Conservation (phyloP, 2,329 filamentous ascomycete genomes). For the Trichoderma oligosporum region DNA sequence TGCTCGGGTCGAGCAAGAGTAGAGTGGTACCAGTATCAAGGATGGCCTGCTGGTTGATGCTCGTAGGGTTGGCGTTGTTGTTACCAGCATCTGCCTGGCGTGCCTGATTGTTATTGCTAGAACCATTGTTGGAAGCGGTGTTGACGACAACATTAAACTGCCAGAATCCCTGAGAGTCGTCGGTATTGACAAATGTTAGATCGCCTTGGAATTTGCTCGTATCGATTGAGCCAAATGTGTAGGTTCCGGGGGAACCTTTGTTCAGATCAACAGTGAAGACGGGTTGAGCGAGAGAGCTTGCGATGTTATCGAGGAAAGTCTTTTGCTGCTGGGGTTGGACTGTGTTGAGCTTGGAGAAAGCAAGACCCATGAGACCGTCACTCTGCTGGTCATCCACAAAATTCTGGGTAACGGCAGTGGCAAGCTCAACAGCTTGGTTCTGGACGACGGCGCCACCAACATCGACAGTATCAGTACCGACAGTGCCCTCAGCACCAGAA, state of each 20-base stretch:
- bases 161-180: conserved; percentile 65
- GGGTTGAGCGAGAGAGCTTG: conserved; percentile 56
- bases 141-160: conserved; percentile 50
- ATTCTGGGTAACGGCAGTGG: conserved; percentile 52
- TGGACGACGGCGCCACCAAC: conserved; percentile 62
- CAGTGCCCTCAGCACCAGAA: conserved; percentile 58
- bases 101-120: too few relatives aligned
- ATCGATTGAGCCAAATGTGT: conserved; percentile 69
- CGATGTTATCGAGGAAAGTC: conserved; percentile 72
- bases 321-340: conserved; percentile 59
- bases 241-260: conserved; percentile 55
- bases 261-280: conserved; percentile 67
- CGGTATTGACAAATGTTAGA: conserved; percentile 58
- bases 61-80: too few relatives aligned
- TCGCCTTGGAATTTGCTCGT: conserved; percentile 56
- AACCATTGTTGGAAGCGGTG: too few relatives aligned
- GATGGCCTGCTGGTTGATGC: too few relatives aligned
- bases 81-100: too few relatives aligned
- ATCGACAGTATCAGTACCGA: conserved; percentile 64
- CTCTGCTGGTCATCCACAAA: conserved; percentile 59
- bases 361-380: conserved; percentile 68
- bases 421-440: conserved; percentile 64
- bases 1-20: conserved; percentile 53
- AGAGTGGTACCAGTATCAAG: conserved; percentile 61
- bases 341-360: conserved; percentile 62